phyloP scores from a whole-genome alignment of 1,284 basidiomycete genomes.

The Schizophyllum amplum region DNA sequence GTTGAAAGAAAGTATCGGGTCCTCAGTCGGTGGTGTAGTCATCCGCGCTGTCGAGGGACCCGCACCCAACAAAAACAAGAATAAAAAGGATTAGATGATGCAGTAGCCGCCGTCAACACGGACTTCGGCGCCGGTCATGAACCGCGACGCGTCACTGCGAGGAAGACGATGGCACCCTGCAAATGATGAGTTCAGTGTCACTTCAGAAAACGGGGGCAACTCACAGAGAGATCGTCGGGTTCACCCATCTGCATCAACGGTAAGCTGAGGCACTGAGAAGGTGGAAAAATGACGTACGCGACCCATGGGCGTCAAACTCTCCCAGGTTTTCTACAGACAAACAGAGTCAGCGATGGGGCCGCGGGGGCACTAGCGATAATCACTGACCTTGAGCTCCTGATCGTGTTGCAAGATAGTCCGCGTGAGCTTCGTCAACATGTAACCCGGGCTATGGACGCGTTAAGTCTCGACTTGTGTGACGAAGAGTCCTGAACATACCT shows the following conservation, averaged over 20 bases:
- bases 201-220: conserved; percentile 18
- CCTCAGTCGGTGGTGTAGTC: background rate
- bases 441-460: no score
- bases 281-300: conserved; percentile 37
- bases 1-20: background rate
- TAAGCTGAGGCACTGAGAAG: conserved; percentile 1
- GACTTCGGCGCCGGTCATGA: conserved; percentile 81
- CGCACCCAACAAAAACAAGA: background rate
- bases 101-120: conserved; percentile 85
- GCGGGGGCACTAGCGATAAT: no score
- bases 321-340: conserved; percentile 92
- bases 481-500: no score
- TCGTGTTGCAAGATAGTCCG: conserved; percentile 70
- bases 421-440: conserved; percentile 86
- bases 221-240: conserved; percentile 64
- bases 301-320: conserved; percentile 85
- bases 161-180: conserved; percentile 78
- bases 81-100: conserved; percentile 35
- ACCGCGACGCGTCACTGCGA: conserved; percentile 82
- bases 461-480: no score
- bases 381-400: conserved; percentile 63
- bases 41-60: background rate
- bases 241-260: conserved; percentile 55
- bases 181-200: conserved; percentile 7
- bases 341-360: no score